Evolutionary conservation across 2,329 filamentous ascomycete species (phyloP), one percentile per base, ranked within the genome.

Genomic region (Aspergillus melleus): DNA sequence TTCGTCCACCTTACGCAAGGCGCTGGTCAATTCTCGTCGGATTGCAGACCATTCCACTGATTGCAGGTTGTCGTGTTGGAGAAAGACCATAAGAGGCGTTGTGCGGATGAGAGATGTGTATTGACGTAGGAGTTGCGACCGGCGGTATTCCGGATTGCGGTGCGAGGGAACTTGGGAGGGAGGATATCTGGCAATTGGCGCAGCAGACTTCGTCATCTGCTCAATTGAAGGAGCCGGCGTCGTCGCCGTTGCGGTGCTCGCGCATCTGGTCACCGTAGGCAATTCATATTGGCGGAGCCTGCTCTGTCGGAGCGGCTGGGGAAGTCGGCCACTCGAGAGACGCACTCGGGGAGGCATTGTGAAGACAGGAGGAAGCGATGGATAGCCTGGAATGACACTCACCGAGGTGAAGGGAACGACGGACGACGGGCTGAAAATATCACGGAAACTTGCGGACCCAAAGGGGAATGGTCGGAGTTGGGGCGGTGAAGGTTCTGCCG

Each of bases 71-170:
- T 89, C 90, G 80, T 91, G 88, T 73, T 91, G 88, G 82, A 97
- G 96, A 70, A 97, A 84, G 60, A 97, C 84, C 67, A 96, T 88
- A 62, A 97, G 78, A 46, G 93, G 92, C 11, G 91, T 89, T 22
- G 92, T 92, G 61, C 91, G 91, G 60, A 97, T 86, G 62, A 96
- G 82, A 51, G 93, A 95, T 54, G 93, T 91, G 79, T 97, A 97
- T 69, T 90, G 87, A 59, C 93, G 88, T 66, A 90, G 86, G 20
- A 98, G 84, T 78, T 99, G 95, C 16, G 92, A 89, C 80, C 98
- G 96, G 74, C 94, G 90, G 70, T 89, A 89, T 73, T 96, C 90
- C 51, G 93, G 86, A 20, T 88, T 90, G 73, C 94, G 91, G 74
- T 96, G 90, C 57, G 91, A 96, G 4, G 91, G 92, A 2, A 93